Base-by-base conservation (phyloP, 805 yeast species). In the Starmerella vaccinii region DNA sequence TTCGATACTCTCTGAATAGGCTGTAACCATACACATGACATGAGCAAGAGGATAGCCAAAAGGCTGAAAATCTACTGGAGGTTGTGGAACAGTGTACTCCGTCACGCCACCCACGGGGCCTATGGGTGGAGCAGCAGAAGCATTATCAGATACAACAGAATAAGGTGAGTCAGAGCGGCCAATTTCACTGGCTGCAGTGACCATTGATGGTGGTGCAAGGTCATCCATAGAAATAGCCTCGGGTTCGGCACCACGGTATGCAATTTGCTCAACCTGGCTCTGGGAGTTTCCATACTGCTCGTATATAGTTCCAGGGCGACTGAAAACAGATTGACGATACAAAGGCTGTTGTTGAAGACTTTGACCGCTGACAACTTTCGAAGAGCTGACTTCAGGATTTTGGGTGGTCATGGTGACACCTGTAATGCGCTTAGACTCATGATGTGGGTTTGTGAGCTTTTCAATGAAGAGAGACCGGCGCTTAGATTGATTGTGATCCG, bases 1-100 rank as follows among this genome's bases (percentile, higher is more conserved):
- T 12, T 74, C 82, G 58, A 78, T 84, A 64, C 87, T 95, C 69
- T 92, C 98, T 1, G 97, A 88, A 63, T 92, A 92, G 63, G 97
- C 90, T 1, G 98, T 92, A 9, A 92, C 95, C 52, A 83, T 71
- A 58, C 82, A 79, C 60, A 84, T 75, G 0, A 80, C 73, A 59
- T 84, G 92, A 15, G 82, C 73, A 59, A 92, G 74, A 15, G 98
- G 87, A 60, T 71, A 86, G 0, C 81, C 83, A 67, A 76, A 86
- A 4, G 98, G 97, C 72, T 84, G 89, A 70, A 79, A 89, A 53
- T 77, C 84, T 16, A 80, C 76, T 1, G 95, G 95, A 0, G 97
- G 97, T 64, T 90, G 97, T 1, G 95, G 85, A 15, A 89, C 84
- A 26, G 79, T 84, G 61, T 84, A 84, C 10, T 88, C 84, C 1